phyloP scores from a whole-genome alignment of 768 basidiomycete species.

The Boletus reticulatus region DNA sequence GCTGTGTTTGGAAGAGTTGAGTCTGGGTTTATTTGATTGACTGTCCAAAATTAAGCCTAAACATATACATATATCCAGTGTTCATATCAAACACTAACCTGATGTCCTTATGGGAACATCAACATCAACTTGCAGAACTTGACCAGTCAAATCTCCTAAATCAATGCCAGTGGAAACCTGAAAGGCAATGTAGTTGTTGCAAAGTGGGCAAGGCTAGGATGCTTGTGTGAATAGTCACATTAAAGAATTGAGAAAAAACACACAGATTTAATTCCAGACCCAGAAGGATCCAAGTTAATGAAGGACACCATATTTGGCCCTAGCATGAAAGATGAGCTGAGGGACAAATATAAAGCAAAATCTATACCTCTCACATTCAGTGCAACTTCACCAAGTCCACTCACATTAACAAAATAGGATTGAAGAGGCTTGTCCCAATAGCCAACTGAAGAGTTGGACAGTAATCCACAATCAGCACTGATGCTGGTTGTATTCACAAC shows the following conservation, averaged over 20 bases:
- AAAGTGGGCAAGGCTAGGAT: too few species aligned
- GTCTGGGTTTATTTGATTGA: too few species aligned
- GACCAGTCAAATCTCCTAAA: too few species aligned
- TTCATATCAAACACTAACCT: too few species aligned
- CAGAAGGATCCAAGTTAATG: too few species aligned
- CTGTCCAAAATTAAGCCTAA: too few species aligned
- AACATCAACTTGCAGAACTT: too few species aligned
- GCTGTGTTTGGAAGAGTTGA: too few species aligned
- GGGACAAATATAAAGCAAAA: neutral
- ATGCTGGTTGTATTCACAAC: constrained; percentile 18
- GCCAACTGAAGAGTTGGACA: constrained; percentile 3
- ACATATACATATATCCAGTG: too few species aligned
- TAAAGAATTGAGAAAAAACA: neutral
- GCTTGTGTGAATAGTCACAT: neutral
- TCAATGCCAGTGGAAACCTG: too few species aligned
- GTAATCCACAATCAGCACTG: constrained; percentile 12
- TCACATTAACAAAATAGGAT: neutral
- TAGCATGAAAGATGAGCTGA: neutral
- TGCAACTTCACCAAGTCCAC: constrained; percentile 3
- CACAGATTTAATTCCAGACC: neutral
- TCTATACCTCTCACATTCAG: neutral
- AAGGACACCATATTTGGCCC: neutral
- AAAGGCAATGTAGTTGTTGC: too few species aligned
- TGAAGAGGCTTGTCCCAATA: neutral
- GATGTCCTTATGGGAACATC: too few species aligned